These are phyloP conservation scores for Cystofilobasidium macerans DNA, from an alignment of 768 basidiomycete species.

Conservation along the genomic window DNA sequence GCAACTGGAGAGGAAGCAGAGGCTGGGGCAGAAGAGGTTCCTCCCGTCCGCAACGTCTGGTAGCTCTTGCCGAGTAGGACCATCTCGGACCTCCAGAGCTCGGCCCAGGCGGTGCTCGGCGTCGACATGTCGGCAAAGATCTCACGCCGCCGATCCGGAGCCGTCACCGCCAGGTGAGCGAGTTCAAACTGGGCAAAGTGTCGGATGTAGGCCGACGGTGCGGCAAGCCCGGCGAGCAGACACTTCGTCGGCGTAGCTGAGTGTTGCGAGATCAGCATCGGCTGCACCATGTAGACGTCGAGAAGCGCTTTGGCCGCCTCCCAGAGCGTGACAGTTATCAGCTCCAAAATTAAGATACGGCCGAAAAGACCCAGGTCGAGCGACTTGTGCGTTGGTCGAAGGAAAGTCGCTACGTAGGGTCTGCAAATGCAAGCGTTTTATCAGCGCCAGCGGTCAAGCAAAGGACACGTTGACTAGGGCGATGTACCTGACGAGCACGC, in stretches of 20 bases:
- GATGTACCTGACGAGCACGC: constrained; percentile 19
- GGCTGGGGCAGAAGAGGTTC: background rate
- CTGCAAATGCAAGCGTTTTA: background rate
- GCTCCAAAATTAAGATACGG: constrained; percentile 13
- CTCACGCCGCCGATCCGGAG: constrained; percentile 4
- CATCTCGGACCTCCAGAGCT: constrained; percentile 23
- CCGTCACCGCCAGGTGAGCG: constrained; percentile 16
- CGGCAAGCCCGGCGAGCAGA: constrained; percentile 14
- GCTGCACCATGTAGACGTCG: constrained; percentile 26
- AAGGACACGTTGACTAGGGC: background rate
- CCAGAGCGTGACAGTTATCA: constrained; percentile 19
- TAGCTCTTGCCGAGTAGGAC: constrained; percentile 20
- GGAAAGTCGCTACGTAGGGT: constrained; percentile 25
- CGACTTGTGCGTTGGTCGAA: constrained; percentile 8
- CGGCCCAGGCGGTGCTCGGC: constrained; percentile 15
- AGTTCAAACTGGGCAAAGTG: constrained; percentile 25
- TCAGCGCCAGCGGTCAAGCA: background rate
- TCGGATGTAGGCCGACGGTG: constrained; percentile 12
- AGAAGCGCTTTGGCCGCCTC: constrained; percentile 18
- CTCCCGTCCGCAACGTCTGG: constrained; percentile 11
- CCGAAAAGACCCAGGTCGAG: constrained; percentile 6
- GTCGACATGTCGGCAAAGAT: constrained; percentile 20
- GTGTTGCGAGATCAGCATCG: constrained; percentile 22
- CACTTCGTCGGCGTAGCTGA: constrained; percentile 17
- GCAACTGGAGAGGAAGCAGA: background rate